Evolutionary conservation across 495 filamentous ascomycete genomes (phyloP).

Genomic region (Chlorociboria aeruginascens): DNA sequence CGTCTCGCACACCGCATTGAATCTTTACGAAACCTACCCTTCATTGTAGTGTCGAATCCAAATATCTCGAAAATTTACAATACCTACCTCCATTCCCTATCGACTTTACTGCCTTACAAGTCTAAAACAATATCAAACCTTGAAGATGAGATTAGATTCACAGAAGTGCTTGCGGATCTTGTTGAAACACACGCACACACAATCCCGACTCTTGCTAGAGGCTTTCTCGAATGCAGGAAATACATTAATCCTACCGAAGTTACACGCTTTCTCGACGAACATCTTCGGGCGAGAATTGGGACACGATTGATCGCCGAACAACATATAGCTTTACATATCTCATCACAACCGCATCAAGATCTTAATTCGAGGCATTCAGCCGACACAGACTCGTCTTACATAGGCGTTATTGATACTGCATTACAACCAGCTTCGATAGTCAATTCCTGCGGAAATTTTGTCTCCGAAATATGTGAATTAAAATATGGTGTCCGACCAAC

Average conservation of each 20-base stretch:
- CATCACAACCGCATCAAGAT: slow-evolving; percentile 52
- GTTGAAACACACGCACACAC: slow-evolving; percentile 90
- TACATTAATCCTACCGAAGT: slow-evolving; percentile 75
- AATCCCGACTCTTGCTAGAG: slow-evolving; percentile 81
- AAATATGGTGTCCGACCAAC: slow-evolving; percentile 84
- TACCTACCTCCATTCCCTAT: slow-evolving; percentile 88
- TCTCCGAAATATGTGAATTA: slow-evolving; percentile 91
- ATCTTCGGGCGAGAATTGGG: slow-evolving; percentile 86
- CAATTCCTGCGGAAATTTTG: slow-evolving; percentile 72
- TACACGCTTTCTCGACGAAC: slow-evolving; percentile 84
- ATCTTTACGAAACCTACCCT: slow-evolving; percentile 83
- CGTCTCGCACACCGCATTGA: slow-evolving; percentile 93
- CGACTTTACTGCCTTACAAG: slow-evolving; percentile 77
- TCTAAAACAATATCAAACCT: slow-evolving; percentile 62
- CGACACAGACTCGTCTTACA: slow-evolving; percentile 51
- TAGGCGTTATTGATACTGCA: slow-evolving; percentile 94
- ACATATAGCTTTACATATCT: slow-evolving; percentile 86
- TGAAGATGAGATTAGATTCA: slow-evolving; percentile 82
- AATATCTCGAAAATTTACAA: slow-evolving; percentile 86
- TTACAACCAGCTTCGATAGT: slow-evolving; percentile 72
- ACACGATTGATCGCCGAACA: slow-evolving; percentile 93
- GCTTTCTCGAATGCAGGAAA: slow-evolving; percentile 81
- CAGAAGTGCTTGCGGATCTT: slow-evolving; percentile 81
- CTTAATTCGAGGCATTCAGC: slow-evolving; percentile 24
- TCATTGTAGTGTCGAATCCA: slow-evolving; percentile 93